Percentiles rank a stretch among this genome's conserved stretches.
Evolutionary conservation across 2,329 filamentous ascomycete species (phyloP).

Genomic region (Decorospora gaudefroyi): DNA sequence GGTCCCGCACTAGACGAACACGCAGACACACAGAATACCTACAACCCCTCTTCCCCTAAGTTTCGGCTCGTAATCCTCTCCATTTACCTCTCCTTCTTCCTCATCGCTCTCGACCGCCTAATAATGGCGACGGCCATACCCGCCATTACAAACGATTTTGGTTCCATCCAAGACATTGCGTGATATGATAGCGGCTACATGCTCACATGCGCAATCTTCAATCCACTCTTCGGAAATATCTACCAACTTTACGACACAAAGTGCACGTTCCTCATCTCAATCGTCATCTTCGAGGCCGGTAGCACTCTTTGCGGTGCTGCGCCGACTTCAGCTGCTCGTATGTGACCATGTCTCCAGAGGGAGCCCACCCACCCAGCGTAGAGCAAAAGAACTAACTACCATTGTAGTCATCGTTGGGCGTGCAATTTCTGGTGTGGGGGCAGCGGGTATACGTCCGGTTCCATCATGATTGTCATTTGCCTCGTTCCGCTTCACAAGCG

Average conservation of each 20-base stretch:
- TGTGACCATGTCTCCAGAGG: background rate
- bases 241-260: constrained; percentile 54
- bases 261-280: constrained; percentile 42
- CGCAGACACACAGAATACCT: constrained; percentile 28
- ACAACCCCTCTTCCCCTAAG: constrained; percentile 31
- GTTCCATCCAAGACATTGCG: constrained; percentile 33
- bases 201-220: constrained; percentile 52
- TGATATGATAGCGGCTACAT: constrained; percentile 49
- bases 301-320: constrained; percentile 48
- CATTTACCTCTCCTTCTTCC: constrained; percentile 35
- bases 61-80: constrained; percentile 31
- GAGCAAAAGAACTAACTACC: background rate
- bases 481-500: constrained; percentile 51
- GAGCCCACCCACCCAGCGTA: too few relatives aligned
- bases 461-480: constrained; percentile 50
- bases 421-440: constrained; percentile 54
- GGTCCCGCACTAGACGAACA: constrained; percentile 1
- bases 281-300: constrained; percentile 53
- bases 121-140: constrained; percentile 35
- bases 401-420: constrained; percentile 52
- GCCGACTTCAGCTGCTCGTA: constrained; percentile 47
- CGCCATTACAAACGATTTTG: constrained; percentile 34
- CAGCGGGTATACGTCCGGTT: constrained; percentile 48
- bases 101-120: constrained; percentile 30
- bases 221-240: constrained; percentile 54